These are phyloP conservation scores for Aureobasidium pullulans DNA, from an alignment of 2,329 filamentous ascomycete species.

Conservation along the genomic window DNA sequence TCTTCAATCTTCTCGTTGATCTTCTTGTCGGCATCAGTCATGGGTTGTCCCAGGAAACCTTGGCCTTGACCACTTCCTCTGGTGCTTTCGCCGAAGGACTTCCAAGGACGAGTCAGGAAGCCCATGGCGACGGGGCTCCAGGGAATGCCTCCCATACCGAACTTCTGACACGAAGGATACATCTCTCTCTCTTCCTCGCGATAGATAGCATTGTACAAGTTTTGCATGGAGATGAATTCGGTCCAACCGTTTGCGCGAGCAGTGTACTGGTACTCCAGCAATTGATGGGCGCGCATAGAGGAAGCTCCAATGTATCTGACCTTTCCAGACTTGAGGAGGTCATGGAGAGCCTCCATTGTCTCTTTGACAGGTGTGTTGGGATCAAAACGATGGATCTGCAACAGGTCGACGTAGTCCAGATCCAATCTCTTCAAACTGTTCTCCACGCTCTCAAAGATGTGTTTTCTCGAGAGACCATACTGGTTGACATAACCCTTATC, in stretches of 20 bases:
- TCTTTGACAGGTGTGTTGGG: conserved; percentile 47
- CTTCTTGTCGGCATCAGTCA: too few species aligned
- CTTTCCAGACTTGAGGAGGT: conserved; percentile 50
- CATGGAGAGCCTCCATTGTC: conserved; percentile 50
- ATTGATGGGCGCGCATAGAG: conserved; percentile 48
- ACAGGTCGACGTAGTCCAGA: conserved; percentile 51
- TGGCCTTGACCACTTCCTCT: too few species aligned
- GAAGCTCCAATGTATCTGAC: conserved; percentile 48
- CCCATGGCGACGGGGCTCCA: conserved; percentile 24
- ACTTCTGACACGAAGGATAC: conserved; percentile 33
- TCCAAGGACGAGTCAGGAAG: conserved; percentile 16
- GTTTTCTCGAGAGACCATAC: conserved; percentile 52
- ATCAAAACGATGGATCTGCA: conserved; percentile 57
- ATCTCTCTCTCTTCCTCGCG: conserved; percentile 42
- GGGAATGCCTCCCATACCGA: conserved; percentile 35
- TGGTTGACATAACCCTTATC: conserved; percentile 41
- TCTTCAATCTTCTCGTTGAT: too few species aligned
- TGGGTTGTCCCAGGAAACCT: too few species aligned
- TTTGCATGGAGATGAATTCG: conserved; percentile 48
- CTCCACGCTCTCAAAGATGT: conserved; percentile 60
- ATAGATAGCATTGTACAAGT: conserved; percentile 46
- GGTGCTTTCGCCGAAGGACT: too few species aligned
- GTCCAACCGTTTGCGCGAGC: conserved; percentile 45
- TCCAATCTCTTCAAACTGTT: conserved; percentile 47
- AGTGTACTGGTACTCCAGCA: conserved; percentile 47